Evolutionary conservation across 768 basidiomycete genomes (phyloP).

Genomic region (Goffeauzyma gilvescens): DNA sequence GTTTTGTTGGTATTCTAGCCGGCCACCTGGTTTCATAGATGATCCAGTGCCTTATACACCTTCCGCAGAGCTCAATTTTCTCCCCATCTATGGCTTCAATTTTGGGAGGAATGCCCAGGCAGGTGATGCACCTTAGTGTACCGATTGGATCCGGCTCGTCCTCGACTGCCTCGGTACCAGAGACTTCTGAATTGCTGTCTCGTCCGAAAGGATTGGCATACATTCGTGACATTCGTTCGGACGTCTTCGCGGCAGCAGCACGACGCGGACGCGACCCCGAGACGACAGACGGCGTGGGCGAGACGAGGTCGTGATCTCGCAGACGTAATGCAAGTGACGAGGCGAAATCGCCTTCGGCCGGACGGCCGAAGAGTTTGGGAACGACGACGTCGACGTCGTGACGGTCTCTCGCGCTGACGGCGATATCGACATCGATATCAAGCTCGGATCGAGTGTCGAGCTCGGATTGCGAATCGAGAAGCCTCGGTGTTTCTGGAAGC

Average conservation of each 20-base stretch:
- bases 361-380: too few species aligned
- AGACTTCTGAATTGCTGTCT: too few species aligned
- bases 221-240: too few species aligned
- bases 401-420: constrained; percentile 1
- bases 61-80: background rate
- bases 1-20: background rate
- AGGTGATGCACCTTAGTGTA: constrained; percentile 20
- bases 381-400: constrained; percentile 3
- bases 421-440: background rate
- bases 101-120: constrained; percentile 7
- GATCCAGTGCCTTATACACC: background rate
- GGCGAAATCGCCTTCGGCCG: too few species aligned
- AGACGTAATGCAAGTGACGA: too few species aligned
- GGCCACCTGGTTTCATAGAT: constrained; percentile 2
- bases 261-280: too few species aligned
- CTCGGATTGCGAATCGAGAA: constrained; percentile 39
- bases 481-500: background rate
- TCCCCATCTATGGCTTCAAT: background rate
- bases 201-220: too few species aligned
- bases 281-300: too few species aligned
- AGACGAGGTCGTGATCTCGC: too few species aligned
- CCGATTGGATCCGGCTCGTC: constrained; percentile 5
- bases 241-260: too few species aligned
- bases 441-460: constrained; percentile 13
- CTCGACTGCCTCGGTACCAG: background rate